Evolutionary conservation across 805 yeast genomes (phyloP).

Genomic region (Candida adriatica): DNA sequence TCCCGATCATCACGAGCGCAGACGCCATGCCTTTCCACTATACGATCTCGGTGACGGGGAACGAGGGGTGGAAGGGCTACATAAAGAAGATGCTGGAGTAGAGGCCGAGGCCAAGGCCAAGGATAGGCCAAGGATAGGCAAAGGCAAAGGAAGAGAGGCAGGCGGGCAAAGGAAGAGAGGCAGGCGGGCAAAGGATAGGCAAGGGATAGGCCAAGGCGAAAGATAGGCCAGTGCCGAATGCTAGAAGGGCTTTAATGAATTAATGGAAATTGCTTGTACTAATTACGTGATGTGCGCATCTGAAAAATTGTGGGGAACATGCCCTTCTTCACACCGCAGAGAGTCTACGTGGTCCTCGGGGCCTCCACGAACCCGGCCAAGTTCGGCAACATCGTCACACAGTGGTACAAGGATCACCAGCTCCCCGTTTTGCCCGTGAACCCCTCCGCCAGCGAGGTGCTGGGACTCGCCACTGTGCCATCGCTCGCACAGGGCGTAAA

Average conservation of each 20-base stretch:
- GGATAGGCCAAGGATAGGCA: no score
- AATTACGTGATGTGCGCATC: no score
- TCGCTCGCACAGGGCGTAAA: constrained; percentile 21
- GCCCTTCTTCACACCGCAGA: constrained; percentile 41
- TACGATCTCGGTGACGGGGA: constrained; percentile 28
- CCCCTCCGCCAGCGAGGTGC: constrained; percentile 44
- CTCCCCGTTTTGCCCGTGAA: constrained; percentile 63
- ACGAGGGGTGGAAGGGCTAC: constrained; percentile 25
- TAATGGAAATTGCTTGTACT: no score
- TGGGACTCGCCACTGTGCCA: constrained; percentile 34
- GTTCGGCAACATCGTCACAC: constrained; percentile 62
- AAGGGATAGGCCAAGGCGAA: no score
- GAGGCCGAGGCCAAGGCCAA: no score
- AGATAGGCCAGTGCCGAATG: no score
- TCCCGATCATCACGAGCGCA: constrained; percentile 66
- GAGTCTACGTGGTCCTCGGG: constrained; percentile 62
- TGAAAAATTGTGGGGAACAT: no score
- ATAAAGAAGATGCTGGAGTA: constrained; percentile 39
- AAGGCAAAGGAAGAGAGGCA: no score
- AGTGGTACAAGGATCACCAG: constrained; percentile 55
- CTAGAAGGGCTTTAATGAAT: no score
- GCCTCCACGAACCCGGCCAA: constrained; percentile 60
- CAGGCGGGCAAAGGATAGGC: no score
- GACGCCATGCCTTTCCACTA: constrained; percentile 64
- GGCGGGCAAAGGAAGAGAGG: no score